Evolutionary conservation across 2,329 filamentous ascomycete species (phyloP).

Genomic region (Bipolaris sorokiniana): DNA sequence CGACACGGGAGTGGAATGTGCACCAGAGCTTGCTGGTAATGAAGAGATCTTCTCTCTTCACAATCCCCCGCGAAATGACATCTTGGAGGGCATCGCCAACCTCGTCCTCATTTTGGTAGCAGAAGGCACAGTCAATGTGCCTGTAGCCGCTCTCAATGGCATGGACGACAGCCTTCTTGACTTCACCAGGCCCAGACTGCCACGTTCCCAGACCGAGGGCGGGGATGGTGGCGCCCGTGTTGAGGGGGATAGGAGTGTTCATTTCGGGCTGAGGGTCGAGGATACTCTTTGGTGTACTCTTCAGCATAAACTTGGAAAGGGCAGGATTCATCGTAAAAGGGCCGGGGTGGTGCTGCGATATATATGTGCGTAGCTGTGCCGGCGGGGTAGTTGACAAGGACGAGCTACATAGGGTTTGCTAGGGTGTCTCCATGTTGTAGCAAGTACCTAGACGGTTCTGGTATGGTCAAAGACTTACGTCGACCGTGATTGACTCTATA

Average conservation of each 20-base stretch:
- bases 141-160: slow-evolving; percentile 58
- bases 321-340: slow-evolving; percentile 45
- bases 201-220: slow-evolving; percentile 50
- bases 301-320: slow-evolving; percentile 50
- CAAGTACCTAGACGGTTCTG: slow-evolving; percentile 3
- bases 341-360: slow-evolving; percentile 22
- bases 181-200: slow-evolving; percentile 53
- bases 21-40: slow-evolving; percentile 87
- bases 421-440: slow-evolving; percentile 16
- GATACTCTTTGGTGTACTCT: slow-evolving; percentile 45
- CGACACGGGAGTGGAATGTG: slow-evolving; percentile 74
- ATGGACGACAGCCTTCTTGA: slow-evolving; percentile 56
- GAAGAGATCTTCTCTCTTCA: slow-evolving; percentile 80
- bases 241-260: slow-evolving; percentile 49
- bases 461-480: slow-evolving; percentile 17
- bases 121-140: slow-evolving; percentile 74
- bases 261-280: slow-evolving; percentile 48
- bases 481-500: slow-evolving; percentile 43
- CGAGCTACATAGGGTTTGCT: slow-evolving; percentile 8
- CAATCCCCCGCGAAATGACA: slow-evolving; percentile 69
- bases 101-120: slow-evolving; percentile 82
- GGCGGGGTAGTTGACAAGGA: slow-evolving; percentile 7
- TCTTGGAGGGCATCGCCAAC: slow-evolving; percentile 79
- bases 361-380: slow-evolving; percentile 42
- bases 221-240: slow-evolving; percentile 50